Percentiles rank a stretch among this genome's conserved stretches.
Conservation (phyloP, 352 stramenopile genomes). For the Phytophthora quininea region DNA sequence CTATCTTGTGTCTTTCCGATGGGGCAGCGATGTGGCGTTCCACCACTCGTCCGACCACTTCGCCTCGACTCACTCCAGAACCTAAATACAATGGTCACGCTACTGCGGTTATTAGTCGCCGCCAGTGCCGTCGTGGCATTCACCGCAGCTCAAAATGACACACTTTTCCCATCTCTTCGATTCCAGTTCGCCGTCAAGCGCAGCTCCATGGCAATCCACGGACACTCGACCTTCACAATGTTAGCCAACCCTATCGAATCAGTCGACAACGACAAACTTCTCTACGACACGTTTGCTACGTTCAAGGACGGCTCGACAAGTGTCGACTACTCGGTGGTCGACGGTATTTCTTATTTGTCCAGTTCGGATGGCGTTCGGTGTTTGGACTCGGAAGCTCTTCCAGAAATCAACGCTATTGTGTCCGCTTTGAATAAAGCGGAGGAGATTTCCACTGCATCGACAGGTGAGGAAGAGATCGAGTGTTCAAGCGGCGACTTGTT, state of each 20-base stretch:
- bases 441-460: conserved; percentile 5
- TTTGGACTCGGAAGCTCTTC: conserved; percentile 23
- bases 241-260: conserved; percentile 27
- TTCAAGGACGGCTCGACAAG: conserved; percentile 11
- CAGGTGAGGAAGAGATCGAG: background rate
- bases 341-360: conserved; percentile 31
- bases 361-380: conserved; percentile 15
- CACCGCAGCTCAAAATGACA: background rate
- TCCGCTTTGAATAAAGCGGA: conserved; percentile 16
- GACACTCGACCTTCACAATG: conserved; percentile 28
- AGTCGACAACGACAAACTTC: conserved; percentile 12
- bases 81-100: background rate
- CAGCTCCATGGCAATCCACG: conserved; percentile 31
- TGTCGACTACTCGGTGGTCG: conserved; percentile 34
- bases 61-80: no score
- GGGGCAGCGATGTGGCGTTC: no score
- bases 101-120: background rate
- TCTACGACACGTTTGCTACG: conserved; percentile 28
- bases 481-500: conserved; percentile 10
- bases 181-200: conserved; percentile 40
- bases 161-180: conserved; percentile 24
- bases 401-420: conserved; percentile 27
- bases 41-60: no score
- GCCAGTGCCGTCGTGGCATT: background rate
- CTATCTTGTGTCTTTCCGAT: no score